Conservation (phyloP, 495 filamentous ascomycete species). For the Penicillium roqueforti region DNA sequence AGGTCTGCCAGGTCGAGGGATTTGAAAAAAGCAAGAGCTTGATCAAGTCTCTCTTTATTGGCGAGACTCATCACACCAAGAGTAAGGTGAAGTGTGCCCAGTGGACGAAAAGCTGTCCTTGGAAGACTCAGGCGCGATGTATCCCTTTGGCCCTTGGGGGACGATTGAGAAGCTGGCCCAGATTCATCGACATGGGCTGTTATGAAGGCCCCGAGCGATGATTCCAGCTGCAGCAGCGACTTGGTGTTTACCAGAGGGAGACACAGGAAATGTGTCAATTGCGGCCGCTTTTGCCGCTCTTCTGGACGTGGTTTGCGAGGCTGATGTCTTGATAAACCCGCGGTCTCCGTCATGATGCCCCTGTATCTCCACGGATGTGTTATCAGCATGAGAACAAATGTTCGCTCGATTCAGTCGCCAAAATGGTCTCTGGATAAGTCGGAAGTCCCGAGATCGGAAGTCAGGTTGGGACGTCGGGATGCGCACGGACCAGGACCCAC, state of each 20-base stretch:
- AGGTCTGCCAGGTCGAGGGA: constrained; percentile 50
- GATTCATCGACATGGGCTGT: constrained; percentile 42
- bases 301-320: constrained; percentile 9
- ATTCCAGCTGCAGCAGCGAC: constrained; percentile 61
- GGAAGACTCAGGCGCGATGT: constrained; percentile 40
- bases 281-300: constrained; percentile 38
- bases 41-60: constrained; percentile 49
- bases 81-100: constrained; percentile 81
- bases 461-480: not conserved
- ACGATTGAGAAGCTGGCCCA: constrained; percentile 7
- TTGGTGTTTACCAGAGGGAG: constrained; percentile 64
- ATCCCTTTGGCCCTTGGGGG: constrained; percentile 12
- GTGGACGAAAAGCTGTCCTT: constrained; percentile 63
- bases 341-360: constrained; percentile 14
- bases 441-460: not conserved
- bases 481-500: not conserved
- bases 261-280: constrained; percentile 85
- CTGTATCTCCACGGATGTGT: not conserved
- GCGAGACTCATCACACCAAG: constrained; percentile 81
- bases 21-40: constrained; percentile 54
- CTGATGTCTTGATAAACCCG: constrained; percentile 7
- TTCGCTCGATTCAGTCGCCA: not conserved
- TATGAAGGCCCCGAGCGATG: constrained; percentile 57
- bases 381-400: not conserved
- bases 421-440: not conserved